Base-by-base conservation (phyloP, 2,329 filamentous ascomycete genomes). In the Aspergillus ruber region DNA sequence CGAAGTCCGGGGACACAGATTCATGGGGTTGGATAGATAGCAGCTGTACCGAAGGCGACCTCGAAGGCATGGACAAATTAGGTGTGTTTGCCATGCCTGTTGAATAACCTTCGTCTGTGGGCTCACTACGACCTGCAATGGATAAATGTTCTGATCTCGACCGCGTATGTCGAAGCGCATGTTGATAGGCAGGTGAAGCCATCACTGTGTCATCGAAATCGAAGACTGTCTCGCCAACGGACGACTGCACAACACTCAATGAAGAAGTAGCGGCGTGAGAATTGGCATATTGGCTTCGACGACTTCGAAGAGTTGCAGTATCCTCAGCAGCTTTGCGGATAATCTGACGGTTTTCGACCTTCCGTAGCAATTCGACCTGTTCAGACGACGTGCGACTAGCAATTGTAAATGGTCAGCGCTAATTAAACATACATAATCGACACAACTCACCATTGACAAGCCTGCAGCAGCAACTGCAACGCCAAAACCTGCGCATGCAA, bases 261-360 rank as follows among this genome's bases (percentile, higher is more conserved):
- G 63, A 63, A 38, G 58, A 51, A 36, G 52, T 54, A 27, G 54
- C 53, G 41, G 59, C 50, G 25, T 57, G 59, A 35, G 61, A 66
- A 33, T 45, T 50, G 20, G 58, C 50, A 33, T 55, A 52, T 49
- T 61, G 62, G 32, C 50, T 58, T 13, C 56, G 56, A 29, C 25
- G 25, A 17, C 57, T 60, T 25, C 62, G 60, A 42, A 70, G 53
- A 2, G 67, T 68, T 15, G 56, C 59, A 15, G 66, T 66, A 48
- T 70, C 66, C 46, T 68, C 62, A n/a, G 58, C 63, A 20, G 68
- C 62, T 48, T 60, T 64, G 43, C 62, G 54, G 20, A 70, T 65
- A 4, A 69, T 65, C 17, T 54, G 55, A 41, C 63, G 61, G 39
- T 58, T 69, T 45, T 63, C 59, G 7, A 59, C 58, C 45, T 54